A percentile compares a stretch with the other conserved stretches of the same genome.
phyloP scores from a whole-genome alignment of 352 stramenopile species.

The Phytophthora ramorum region DNA sequence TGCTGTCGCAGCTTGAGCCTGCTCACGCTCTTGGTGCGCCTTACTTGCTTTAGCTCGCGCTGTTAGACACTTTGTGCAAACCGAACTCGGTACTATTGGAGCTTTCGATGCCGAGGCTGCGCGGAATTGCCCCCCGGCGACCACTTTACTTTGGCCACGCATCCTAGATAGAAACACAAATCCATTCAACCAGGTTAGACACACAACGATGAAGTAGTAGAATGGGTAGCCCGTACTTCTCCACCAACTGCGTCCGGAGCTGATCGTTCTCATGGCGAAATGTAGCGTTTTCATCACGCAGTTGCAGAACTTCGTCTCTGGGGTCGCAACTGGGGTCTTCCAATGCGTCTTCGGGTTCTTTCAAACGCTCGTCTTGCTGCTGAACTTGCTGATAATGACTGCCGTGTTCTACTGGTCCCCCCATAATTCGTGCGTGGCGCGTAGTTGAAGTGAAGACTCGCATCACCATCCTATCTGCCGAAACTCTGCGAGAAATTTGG shows the following conservation, averaged over 20 bases:
- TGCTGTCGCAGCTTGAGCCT: conserved; percentile 12
- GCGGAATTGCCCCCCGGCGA: conserved; percentile 49
- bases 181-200: neutral
- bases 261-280: conserved; percentile 39
- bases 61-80: conserved; percentile 34
- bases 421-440: conserved; percentile 1
- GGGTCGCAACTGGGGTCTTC: conserved; percentile 11
- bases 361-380: conserved; percentile 4
- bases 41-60: conserved; percentile 24
- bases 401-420: neutral
- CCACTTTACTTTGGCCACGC: conserved; percentile 44
- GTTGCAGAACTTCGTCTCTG: conserved; percentile 17
- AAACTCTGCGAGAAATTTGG: conserved; percentile 1
- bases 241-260: conserved; percentile 39
- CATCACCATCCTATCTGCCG: conserved; percentile 12
- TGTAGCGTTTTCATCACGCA: conserved; percentile 33
- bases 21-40: conserved; percentile 21
- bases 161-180: conserved; percentile 29
- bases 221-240: conserved; percentile 33
- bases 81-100: neutral
- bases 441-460: conserved; percentile 13
- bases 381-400: neutral
- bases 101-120: conserved; percentile 19
- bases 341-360: neutral
- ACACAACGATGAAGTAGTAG: neutral